Evolutionary conservation across 331 rosid genomes (phyloP).

Genomic region (Arachis monticola): DNA sequence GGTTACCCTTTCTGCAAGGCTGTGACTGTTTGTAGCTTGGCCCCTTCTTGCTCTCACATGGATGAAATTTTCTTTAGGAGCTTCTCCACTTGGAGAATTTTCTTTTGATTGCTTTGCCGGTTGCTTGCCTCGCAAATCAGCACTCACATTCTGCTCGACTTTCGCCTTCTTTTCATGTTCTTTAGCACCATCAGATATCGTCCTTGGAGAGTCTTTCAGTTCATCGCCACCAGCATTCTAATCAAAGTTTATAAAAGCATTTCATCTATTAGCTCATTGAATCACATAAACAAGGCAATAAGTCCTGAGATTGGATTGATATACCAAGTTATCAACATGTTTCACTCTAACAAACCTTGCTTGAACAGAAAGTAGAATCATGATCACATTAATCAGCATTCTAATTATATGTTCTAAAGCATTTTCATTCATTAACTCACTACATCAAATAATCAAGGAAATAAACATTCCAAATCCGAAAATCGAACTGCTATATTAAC

Average conservation of each 20-base stretch:
- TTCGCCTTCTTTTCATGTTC: slow-evolving; percentile 72
- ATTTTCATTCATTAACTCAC: too few species aligned
- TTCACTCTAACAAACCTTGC: slow-evolving; percentile 58
- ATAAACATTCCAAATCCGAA: too few species aligned
- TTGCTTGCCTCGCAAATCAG: slow-evolving; percentile 68
- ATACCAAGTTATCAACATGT: neutral
- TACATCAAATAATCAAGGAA: too few species aligned
- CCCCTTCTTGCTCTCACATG: slow-evolving; percentile 99
- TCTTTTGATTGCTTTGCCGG: slow-evolving; percentile 73
- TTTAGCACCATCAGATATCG: slow-evolving; percentile 59
- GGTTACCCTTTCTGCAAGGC: slow-evolving; percentile 97
- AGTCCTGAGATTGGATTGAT: slow-evolving; percentile 13
- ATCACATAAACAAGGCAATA: slow-evolving; percentile 9
- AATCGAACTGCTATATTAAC: too few species aligned
- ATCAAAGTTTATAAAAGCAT: slow-evolving; percentile 36
- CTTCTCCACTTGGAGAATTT: slow-evolving; percentile 69
- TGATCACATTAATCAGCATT: slow-evolving; percentile 39
- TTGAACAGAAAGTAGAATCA: slow-evolving; percentile 59
- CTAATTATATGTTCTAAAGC: too few species aligned
- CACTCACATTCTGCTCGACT: slow-evolving; percentile 56
- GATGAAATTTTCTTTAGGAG: slow-evolving; percentile 81
- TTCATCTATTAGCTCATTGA: slow-evolving; percentile 26
- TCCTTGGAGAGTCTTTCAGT: slow-evolving; percentile 64
- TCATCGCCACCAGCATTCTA: slow-evolving; percentile 77
- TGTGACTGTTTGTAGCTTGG: slow-evolving; percentile 97